Evolutionary conservation across 176 grass and related monocot genomes (phyloP), one percentile per base, ranked within the genome.

Genomic region (Hordeum vulgare): DNA sequence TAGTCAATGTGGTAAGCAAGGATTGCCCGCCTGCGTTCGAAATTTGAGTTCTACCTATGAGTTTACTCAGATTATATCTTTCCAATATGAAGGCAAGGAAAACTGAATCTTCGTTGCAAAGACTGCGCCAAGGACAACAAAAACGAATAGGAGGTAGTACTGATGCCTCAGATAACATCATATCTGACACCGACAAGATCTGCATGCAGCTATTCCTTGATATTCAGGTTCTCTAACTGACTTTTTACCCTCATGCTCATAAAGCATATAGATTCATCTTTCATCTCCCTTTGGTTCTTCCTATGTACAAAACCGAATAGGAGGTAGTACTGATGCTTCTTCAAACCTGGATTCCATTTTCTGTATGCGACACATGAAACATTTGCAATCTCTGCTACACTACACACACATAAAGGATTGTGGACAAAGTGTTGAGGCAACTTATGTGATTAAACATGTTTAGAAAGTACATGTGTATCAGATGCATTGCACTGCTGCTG

Each of bases 121-220:
- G 93, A 81, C 75, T 99, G 72, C 78, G 96, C n/a, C 91, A 94
- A 90, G 96, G 93, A 85, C 89, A 89, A 65, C 96, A 95, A 76
- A 88, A 93, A 66, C 89, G 93, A 86, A 87, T 99, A 75, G 96
- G 96, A 28, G 93, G 93, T 82, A 96, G 74, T 80, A 90, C 93
- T 28, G 93, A 99, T 85, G 64, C 93, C 51, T 88, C 83, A 20
- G 93, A 99, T 81, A 99, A 87, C 45, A 80, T 87, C 84, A 96
- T 99, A 42, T 99, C 93, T 84, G 96, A 99, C 27, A 96, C 96
- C 41, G 93, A 99, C 45, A 99, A 99, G 96, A 99, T 99, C 40
- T 99, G 96, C 77, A 96, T 92, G 96, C 96, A 99, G 81, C 85
- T 99, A 83, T 99, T 96, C 92, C 96, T 99, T 89, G 96, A 99